Conservation (phyloP, 2,329 filamentous ascomycete species). For the Microsporum canis region DNA sequence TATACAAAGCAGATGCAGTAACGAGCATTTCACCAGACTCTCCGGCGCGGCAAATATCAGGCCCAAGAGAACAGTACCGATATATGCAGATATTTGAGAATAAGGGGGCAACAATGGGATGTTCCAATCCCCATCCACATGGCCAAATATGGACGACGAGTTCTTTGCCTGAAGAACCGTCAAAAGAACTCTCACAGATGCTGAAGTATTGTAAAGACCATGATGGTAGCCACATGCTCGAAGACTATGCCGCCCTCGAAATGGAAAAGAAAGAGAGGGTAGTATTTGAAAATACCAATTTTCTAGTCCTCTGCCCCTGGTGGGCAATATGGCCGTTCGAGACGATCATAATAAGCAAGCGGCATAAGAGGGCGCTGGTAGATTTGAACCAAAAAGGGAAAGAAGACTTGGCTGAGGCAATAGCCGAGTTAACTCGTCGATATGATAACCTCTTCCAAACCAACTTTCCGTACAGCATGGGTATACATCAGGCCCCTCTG, state of each 20-base stretch:
- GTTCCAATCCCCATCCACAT: conserved; percentile 95
- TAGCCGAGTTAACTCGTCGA: conserved; percentile 76
- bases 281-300: conserved; percentile 75
- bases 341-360: conserved; percentile 75
- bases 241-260: conserved; percentile 79
- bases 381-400: conserved; percentile 66
- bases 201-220: conserved; percentile 65
- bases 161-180: conserved; percentile 77
- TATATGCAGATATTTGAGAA: conserved; percentile 99
- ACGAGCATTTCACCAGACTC: conserved; percentile 42
- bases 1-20: conserved; percentile 39
- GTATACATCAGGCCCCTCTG: conserved; percentile 88
- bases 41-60: conserved; percentile 34
- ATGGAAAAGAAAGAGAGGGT: conserved; percentile 69
- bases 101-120: conserved; percentile 95
- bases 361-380: conserved; percentile 72
- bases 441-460: conserved; percentile 98
- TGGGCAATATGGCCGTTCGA: conserved; percentile 98
- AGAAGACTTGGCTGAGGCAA: conserved; percentile 63
- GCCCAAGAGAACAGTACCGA: conserved; percentile 64
- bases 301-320: conserved; percentile 87
- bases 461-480: conserved; percentile 93
- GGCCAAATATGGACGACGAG: conserved; percentile 95
- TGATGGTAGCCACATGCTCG: conserved; percentile 62
- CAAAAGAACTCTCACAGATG: conserved; percentile 66